These are phyloP conservation scores for Solanum hybrid DNA, from an alignment of 305 asterid species.

Conservation along the genomic window DNA sequence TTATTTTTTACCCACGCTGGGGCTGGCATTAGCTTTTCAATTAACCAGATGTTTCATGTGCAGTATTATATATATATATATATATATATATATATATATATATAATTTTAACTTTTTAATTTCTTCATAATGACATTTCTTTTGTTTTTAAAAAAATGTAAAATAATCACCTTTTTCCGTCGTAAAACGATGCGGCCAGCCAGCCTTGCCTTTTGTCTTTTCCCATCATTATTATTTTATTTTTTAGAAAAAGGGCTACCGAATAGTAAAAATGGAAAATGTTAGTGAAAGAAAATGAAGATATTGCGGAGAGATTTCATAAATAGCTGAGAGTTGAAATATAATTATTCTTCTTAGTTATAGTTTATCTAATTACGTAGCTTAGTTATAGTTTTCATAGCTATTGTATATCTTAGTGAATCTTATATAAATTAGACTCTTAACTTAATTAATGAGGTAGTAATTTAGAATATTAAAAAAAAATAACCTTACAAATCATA, in stretches of 20 bases:
- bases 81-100: no score
- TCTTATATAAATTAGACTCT: no score
- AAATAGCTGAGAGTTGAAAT: no score
- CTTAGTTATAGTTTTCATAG: no score
- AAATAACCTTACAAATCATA: no score
- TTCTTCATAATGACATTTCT: neutral
- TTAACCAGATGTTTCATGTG: neutral
- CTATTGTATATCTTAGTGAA: no score
- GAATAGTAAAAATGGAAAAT: neutral
- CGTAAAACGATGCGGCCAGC: neutral
- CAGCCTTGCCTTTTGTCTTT: neutral
- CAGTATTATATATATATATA: no score
- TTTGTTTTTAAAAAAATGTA: neutral
- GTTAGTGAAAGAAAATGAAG: neutral
- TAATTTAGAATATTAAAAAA: no score
- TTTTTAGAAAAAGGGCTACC: neutral
- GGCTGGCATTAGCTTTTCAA: neutral
- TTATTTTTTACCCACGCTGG: neutral
- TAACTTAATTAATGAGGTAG: no score
- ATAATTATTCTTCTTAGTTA: no score
- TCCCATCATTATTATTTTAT: neutral
- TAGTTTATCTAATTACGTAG: no score
- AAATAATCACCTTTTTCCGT: neutral
- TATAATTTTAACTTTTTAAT: neutral
- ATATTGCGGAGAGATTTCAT: neutral